A percentile compares a stretch with the other conserved stretches of the same genome.
These are phyloP conservation scores for Zarea fungicola DNA, from an alignment of 2,329 filamentous ascomycete genomes.

Conservation along the genomic window DNA sequence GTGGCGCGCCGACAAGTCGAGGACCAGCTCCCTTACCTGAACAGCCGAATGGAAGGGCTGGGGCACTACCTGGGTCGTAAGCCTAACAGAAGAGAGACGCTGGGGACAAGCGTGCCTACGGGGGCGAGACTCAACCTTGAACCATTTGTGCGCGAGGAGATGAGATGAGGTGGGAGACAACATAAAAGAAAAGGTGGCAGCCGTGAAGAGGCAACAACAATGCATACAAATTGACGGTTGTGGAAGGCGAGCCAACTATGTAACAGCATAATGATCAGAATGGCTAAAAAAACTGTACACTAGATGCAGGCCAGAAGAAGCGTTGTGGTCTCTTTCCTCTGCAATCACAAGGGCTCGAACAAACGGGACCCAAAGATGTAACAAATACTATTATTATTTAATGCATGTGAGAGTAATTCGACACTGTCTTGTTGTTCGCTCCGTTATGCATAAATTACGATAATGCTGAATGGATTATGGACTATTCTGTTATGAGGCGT, in stretches of 20 bases:
- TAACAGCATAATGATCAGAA: background rate
- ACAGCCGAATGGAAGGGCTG: constrained; percentile 44
- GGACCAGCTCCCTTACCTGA: constrained; percentile 44
- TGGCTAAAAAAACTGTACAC: background rate
- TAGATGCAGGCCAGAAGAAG: background rate
- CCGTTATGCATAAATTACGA: too few relatives aligned
- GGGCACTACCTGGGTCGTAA: constrained; percentile 37
- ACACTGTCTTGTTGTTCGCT: too few relatives aligned
- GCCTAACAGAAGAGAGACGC: constrained; percentile 36
- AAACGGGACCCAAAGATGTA: background rate
- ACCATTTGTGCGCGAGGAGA: constrained; percentile 31
- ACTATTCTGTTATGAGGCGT: too few relatives aligned
- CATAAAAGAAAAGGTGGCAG: background rate
- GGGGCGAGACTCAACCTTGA: constrained; percentile 31
- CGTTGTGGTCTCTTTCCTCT: constrained; percentile 4
- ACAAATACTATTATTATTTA: too few relatives aligned
- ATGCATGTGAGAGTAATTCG: too few relatives aligned
- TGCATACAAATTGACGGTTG: background rate
- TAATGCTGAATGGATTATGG: too few relatives aligned
- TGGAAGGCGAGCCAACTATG: too few relatives aligned
- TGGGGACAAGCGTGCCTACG: constrained; percentile 37
- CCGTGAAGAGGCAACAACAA: background rate
- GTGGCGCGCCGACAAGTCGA: constrained; percentile 35
- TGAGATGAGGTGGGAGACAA: constrained; percentile 11
- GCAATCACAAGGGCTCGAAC: background rate